Base-by-base conservation (phyloP, 1,284 basidiomycete species). In the Irpex sp. region DNA sequence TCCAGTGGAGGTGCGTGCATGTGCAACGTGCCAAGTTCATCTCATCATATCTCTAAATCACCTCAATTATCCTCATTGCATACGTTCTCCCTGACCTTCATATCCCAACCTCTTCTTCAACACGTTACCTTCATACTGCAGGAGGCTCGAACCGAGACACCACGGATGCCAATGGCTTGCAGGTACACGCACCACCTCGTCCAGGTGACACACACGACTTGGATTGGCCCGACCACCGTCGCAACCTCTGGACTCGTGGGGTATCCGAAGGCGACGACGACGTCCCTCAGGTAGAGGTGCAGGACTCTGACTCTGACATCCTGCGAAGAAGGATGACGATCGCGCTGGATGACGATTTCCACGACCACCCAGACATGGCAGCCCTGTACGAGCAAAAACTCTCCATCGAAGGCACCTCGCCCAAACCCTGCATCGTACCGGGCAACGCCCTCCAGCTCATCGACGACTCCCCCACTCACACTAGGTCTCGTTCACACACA, bases 371-470 rank as follows among this genome's bases (percentile, higher is more conserved):
- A 43, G 63, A 63, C 37, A 57, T 58, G 51, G 54, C 62, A 11
- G 37, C 59, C 36, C 69, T 70, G 19, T 71, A 65, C 69, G 68
- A 68, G 61, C 67, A 61, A 64, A 72, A 72, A 61, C 68, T 70
- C 61, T 61, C 71, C 47, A 58, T 71, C 60, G 71, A 70, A 61
- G 65, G 69, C 61, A 43, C 63, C 33, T 68, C 74, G n/a, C 71
- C 70, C 15, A 73, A 72, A 63, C 71, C 73, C 49, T 74, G 73
- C 68, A 72, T 73, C 66, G 68, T 76, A 46, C 72, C 72, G 15
- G 72, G 73, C 31, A 77, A 75, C 63, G 74, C 74, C 36, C 72
- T 75, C 58, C 75, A 76, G 66, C 71, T 75, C 59, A 74, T 75
- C 65, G 74, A 75, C 70, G 72, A 72, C 68, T 72, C 74, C 66